These are phyloP conservation scores for Eimeria brunetti DNA, from an alignment of 169 alveolate genomes.

Conservation along the genomic window DNA sequence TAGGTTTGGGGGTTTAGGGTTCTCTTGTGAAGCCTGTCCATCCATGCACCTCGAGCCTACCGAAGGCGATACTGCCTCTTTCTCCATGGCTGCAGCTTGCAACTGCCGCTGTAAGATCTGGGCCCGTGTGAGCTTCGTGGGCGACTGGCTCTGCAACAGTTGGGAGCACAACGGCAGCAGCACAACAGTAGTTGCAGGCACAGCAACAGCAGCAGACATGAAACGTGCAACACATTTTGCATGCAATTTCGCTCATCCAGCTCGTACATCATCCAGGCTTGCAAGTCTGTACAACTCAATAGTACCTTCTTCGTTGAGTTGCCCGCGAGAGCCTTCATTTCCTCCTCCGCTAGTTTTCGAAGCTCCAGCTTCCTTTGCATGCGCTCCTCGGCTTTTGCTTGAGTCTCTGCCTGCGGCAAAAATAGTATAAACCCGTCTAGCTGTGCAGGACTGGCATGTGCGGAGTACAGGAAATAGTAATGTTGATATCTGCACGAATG, in stretches of 20 bases:
- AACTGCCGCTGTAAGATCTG: conserved; percentile 66
- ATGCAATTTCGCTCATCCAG: not conserved
- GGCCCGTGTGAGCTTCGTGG: conserved; percentile 75
- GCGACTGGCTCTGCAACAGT: conserved; percentile 18
- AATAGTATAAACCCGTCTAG: not conserved
- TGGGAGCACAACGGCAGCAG: no score
- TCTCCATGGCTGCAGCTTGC: conserved; percentile 65
- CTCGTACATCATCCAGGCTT: not conserved
- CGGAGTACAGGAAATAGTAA: not conserved
- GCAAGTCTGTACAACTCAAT: not conserved
- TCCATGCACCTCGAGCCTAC: conserved; percentile 8
- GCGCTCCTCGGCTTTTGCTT: conserved; percentile 49
- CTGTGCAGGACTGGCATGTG: not conserved
- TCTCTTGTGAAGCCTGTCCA: not conserved
- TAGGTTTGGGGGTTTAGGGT: not conserved
- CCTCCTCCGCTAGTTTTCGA: conserved; percentile 55
- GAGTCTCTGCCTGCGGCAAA: conserved; percentile 29
- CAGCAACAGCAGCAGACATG: conserved; percentile 7
- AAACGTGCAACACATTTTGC: not conserved
- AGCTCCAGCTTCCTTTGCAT: conserved; percentile 61
- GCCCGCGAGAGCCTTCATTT: conserved; percentile 60
- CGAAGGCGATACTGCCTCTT: conserved; percentile 52
- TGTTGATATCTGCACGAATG: not conserved
- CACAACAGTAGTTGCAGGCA: not conserved
- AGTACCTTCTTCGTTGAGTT: conserved; percentile 48